Percentiles rank a stretch among this genome's conserved stretches.
Conservation (phyloP, 108 stramenopile genomes). For the Seminavis robusta region DNA sequence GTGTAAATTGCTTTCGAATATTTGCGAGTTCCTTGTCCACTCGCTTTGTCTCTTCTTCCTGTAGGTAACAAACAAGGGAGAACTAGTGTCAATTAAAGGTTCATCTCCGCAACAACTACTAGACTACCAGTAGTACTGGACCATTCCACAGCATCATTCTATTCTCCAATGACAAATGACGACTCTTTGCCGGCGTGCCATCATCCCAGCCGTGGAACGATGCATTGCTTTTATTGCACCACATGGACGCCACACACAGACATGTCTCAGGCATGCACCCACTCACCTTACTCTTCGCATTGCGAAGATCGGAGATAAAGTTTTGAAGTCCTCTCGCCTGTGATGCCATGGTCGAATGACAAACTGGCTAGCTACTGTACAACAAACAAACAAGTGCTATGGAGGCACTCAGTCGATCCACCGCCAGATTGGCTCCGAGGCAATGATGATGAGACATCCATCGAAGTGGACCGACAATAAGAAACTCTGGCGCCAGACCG, state of each 20-base stretch:
- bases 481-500: no score
- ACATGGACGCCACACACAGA: background rate
- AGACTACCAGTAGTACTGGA: background rate
- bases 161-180: background rate
- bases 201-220: background rate
- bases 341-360: conserved; percentile 53
- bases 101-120: background rate
- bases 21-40: conserved; percentile 98
- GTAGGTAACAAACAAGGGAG: background rate
- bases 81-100: background rate
- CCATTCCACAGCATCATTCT: background rate
- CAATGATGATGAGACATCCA: no score
- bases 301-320: conserved; percentile 89
- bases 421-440: no score
- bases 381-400: no score
- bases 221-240: background rate
- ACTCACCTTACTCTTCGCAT: conserved; percentile 80
- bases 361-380: no score
- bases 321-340: conserved; percentile 90
- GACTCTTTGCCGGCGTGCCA: background rate
- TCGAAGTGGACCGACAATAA: no score
- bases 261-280: background rate
- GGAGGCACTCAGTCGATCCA: no score
- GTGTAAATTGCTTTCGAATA: conserved; percentile 95
- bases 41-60: conserved; percentile 88